Base-by-base conservation (phyloP, 2,329 filamentous ascomycete genomes). In the Microdochium trichocladiopsis region DNA sequence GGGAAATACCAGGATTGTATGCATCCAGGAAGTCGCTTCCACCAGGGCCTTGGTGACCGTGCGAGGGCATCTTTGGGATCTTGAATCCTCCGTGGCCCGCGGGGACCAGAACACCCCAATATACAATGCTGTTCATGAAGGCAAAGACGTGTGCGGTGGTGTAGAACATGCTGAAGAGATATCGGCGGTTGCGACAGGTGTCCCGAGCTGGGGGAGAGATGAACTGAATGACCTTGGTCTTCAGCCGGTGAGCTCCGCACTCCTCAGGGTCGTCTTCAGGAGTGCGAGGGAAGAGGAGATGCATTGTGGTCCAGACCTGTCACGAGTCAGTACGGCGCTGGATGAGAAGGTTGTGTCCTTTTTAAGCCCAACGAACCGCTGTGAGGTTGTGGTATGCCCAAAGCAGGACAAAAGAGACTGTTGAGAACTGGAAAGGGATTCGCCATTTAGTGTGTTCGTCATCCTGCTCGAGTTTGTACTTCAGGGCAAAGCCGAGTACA, bases 291-390 rank as follows among this genome's bases (percentile, higher is more conserved):
- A 72, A 72, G 59, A 77, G 72, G 25, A 78, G 65, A 57, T 80
- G 77, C 48, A 76, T 76, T 49, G 73, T 75, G 0, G 75, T 78
- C 77, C 77, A 80, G 25, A 64, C 65, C 76, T 79, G 51, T n/a
- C 10, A n/a, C 10, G 6, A 12, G 41, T 48, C 12, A 50, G 25
- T 12, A 21, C 25, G 25, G n/a, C n/a, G n/a, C n/a, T n/a, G n/a
- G n/a, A n/a, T n/a, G n/a, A n/a, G 18, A 25, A 12, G 2, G 2
- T n/a, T 14, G 41, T n/a, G 16, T 6, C 14, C 2, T 11, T 11
- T 47, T 3, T 14, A 22, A 43, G 22, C 25, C 47, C 43, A 23
- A 69, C 76, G 59, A 55, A 79, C 77, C 56, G 77, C 74, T 25
- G 70, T 69, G 24, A 74, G 61, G 18, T 74, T 47, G 51, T 78